Evolutionary conservation across 257 asterid genomes (phyloP), one percentile per base, ranked within the genome.

Genomic region (Solanum appendiculatum): DNA sequence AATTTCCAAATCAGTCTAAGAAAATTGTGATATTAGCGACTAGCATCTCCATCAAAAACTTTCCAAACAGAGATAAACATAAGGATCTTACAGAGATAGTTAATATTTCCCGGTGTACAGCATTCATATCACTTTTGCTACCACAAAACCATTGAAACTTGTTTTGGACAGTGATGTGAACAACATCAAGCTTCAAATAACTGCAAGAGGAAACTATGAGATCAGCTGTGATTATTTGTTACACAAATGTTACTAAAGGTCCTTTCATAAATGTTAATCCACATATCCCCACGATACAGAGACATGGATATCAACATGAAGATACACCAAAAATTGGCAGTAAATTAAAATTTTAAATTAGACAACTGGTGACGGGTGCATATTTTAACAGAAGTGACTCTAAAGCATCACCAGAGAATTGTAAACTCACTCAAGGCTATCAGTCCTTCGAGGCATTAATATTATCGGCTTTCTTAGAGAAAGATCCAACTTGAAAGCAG

Each of bases 141-240:
- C 98, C 98, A 60, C 92, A 93, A 86, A 92, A 88, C 99, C 98
- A 97, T 87, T 93, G 93, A 92, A 94, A 95, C 29, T 92, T 86
- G 93, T 97, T 97, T 90, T 91, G 95, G 88, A 97, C 97, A 89
- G 99, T 95, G 89, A 97, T 97, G 86, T 97, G 98, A 90, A 97
- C 99, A 86, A 97, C 95, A 92, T 97, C 99, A 73, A 97, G 99
- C 94, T 97, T 94, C 92, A 97, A 92, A 90, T 92, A 97, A 91
- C 99, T 97, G 98, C 93, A 92, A 84, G 87, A 89, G 73, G 82
- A 86, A 87, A 51, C 85, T 33, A 56, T 64, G 84, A 69, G 29
- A 72, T 86, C 68, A 86, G 85, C 44, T 81, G 25, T 81, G 68
- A 29, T 18, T 18, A 81, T 48, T 13, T 81, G 44, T 18, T 31